Evolutionary conservation across 1,139 yeast genomes (phyloP).

Genomic region (Hansenula sp.): DNA sequence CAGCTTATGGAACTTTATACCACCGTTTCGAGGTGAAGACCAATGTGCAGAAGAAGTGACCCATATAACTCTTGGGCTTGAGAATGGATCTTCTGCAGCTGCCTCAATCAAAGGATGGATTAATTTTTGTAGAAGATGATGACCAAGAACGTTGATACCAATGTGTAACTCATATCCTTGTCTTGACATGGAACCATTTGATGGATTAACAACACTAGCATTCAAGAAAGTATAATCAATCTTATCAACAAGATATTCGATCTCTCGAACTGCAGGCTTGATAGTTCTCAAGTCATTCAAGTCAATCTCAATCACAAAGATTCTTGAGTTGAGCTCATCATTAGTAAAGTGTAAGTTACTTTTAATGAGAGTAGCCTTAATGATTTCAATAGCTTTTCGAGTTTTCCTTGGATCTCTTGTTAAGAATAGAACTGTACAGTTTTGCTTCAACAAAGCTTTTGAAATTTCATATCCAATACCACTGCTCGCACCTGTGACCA

Average conservation of each 20-base stretch:
- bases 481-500: constrained; percentile 41
- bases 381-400: constrained; percentile 28
- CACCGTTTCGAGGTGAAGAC: constrained; percentile 32
- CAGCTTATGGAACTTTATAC: constrained; percentile 34
- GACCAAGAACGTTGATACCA: constrained; percentile 47
- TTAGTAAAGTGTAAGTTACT: constrained; percentile 20
- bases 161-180: constrained; percentile 44
- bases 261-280: constrained; percentile 34
- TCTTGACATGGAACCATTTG: constrained; percentile 30
- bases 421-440: constrained; percentile 39
- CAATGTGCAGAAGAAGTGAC: constrained; percentile 38
- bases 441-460: constrained; percentile 34
- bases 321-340: constrained; percentile 14
- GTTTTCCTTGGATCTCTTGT: constrained; percentile 36
- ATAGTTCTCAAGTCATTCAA: constrained; percentile 40
- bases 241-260: constrained; percentile 25
- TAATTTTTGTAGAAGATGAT: constrained; percentile 40
- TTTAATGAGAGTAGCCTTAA: too few relatives aligned
- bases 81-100: constrained; percentile 4
- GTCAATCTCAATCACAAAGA: constrained; percentile 32
- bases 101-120: constrained; percentile 37
- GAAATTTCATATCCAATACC: constrained; percentile 43
- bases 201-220: constrained; percentile 48
- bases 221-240: constrained; percentile 44
- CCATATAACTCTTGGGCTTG: constrained; percentile 40